Evolutionary conservation across 208 protist species (phyloP), one percentile per base, ranked within the genome.

Genomic region (Zelonia costaricensis): DNA sequence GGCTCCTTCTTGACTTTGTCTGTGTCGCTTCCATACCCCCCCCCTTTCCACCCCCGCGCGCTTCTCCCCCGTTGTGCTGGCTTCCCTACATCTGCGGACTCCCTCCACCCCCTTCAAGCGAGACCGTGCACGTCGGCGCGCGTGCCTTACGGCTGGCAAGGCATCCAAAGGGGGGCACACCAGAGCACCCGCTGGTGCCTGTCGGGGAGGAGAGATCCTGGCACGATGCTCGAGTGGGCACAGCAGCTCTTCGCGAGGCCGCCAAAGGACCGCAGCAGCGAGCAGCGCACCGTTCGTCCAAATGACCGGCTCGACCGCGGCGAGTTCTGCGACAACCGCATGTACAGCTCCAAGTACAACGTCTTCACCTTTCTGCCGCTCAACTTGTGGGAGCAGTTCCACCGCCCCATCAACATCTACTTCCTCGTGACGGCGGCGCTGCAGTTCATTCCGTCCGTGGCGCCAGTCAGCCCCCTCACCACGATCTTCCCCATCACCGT

Each of bases 301-400:
- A 57, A 69, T 40, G 66, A 80, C 52, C 65, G 69, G 31, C 45
- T 35, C 20, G 53, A 27, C 18, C 23, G 42, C 12, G 44, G 7
- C 9, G 53, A 69, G 51, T 83, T 78, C 62, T 85, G 80, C 45
- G 63, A 68, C 65, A 98, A 98, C 63, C 62, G 61, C 33, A 82
- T 98, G 22, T 85, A 30, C 38, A 98, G 92, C 53, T 80, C 89
- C n/a, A 98, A 97, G 78, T 99, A 98, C 74, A 98, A 85, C 40
- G 23, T 96, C 16, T 46, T 97, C 13, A 98, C 85, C 25, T 99
- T 99, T 66, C 52, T 99, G 2, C 94, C 94, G 18, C 73, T 96
- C 28, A 98, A 98, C 49, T 70, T 99, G 4, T 98, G 82, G 49
- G 95, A 98, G 54, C 98, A 99, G 79, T 98, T 99, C 47, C 68